Evolutionary conservation across 768 basidiomycete genomes (phyloP), one percentile per base, ranked within the genome.

Genomic region (Russula olivacea): DNA sequence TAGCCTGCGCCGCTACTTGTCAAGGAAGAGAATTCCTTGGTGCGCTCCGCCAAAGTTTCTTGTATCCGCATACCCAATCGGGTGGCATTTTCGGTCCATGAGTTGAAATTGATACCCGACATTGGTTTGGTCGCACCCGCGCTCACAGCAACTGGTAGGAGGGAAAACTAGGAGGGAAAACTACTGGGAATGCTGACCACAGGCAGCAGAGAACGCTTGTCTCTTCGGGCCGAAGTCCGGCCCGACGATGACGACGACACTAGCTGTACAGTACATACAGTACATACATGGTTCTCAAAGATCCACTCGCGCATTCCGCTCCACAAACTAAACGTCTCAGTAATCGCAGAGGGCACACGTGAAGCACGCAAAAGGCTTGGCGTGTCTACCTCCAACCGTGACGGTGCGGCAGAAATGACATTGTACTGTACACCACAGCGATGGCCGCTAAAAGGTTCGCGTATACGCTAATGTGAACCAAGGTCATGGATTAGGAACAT

Each of bases 31-130:
- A 92, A 77, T 63, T 92, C 89, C 58, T 89, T 79, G 1, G 91
- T 91, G 62, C 83, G 87, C 66, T 93, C 91, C 4, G 87, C 86
- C 70, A 93, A 76, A 3, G 89, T 84, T 70, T 93, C 91, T 68
- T 91, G 89, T 9, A 93, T 79, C 30, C 92, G 85, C 81, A 84
- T 85, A 21, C 90, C 89, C 32, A 93, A 80, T 36, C 91, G 80
- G 28, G 89, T 81, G 19, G 91, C 91, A 84, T 93, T 92, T 75
- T 91, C 89, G 9, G 89, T 84, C 65, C 91, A 79, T 5, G 72
- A 61, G 61, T 74, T 74, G 55, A 76, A 67, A 43, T 75, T 71
- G 55, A 74, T 56, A 34, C 67, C 65, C n/a, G 71, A 58, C 71
- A 73, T 72, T 36, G 49, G 21, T 51, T 5, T n/a, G 19, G 34